Evolutionary conservation across 345 rosid genomes (phyloP).

Genomic region (Euphorbia tirucalli): DNA sequence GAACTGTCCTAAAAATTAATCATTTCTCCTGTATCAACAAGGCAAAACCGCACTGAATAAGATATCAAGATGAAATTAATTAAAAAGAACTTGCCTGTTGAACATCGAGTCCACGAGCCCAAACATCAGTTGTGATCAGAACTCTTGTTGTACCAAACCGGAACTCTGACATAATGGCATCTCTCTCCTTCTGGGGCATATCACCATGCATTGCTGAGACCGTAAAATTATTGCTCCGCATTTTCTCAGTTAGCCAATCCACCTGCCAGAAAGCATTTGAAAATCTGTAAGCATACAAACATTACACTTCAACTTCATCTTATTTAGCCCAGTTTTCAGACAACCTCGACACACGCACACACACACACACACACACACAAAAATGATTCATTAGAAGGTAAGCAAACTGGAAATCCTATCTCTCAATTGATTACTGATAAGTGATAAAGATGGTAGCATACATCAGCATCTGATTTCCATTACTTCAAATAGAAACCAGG

Average conservation of each 20-base stretch:
- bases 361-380: background rate
- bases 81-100: slow-evolving; percentile 60
- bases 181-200: slow-evolving; percentile 99
- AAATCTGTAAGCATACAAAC: background rate
- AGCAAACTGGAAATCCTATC: no score
- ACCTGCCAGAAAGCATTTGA: slow-evolving; percentile 42
- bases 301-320: background rate
- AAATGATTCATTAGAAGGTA: background rate
- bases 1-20: background rate
- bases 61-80: background rate
- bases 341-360: background rate
- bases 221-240: slow-evolving; percentile 87
- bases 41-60: background rate
- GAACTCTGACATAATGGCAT: slow-evolving; percentile 83
- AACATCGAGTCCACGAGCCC: slow-evolving; percentile 98
- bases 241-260: slow-evolving; percentile 97
- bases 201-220: slow-evolving; percentile 99
- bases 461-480: background rate
- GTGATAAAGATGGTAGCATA: background rate
- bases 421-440: background rate
- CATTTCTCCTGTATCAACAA: background rate
- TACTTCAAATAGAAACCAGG: background rate
- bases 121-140: slow-evolving; percentile 95
- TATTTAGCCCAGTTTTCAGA: no score
- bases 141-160: slow-evolving; percentile 81